Evolutionary conservation across 139 green algal species (phyloP).

Genomic region (Closterium sp.): DNA sequence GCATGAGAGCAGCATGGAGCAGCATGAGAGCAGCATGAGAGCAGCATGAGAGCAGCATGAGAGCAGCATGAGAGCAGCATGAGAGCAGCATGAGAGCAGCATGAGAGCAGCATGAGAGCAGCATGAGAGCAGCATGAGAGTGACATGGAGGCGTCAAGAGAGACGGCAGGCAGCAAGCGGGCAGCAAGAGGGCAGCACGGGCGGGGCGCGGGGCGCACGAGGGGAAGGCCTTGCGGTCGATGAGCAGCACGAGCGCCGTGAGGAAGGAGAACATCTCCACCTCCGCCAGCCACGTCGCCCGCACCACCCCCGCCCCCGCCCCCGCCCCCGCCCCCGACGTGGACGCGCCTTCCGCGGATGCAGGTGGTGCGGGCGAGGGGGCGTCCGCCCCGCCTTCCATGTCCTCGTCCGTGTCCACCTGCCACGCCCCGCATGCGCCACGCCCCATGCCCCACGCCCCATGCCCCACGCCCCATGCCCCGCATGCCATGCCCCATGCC

Average conservation of each 20-base stretch:
- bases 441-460: background rate
- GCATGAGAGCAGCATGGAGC: no score
- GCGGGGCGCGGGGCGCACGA: conserved; percentile 44
- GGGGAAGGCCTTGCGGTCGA: conserved; percentile 71
- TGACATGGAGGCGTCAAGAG: no score
- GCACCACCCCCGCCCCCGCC: background rate
- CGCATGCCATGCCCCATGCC: background rate
- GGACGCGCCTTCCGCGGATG: background rate
- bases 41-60: no score
- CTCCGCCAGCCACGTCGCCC: conserved; percentile 67
- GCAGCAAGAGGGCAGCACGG: background rate
- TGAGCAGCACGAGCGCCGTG: conserved; percentile 72
- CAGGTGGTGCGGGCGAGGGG: background rate
- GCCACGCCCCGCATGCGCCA: background rate
- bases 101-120: no score
- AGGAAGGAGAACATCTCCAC: conserved; percentile 83
- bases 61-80: no score
- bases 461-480: no score
- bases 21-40: no score
- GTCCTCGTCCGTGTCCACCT: background rate
- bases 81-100: no score
- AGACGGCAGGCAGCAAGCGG: no score
- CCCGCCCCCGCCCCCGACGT: background rate
- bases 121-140: no score
- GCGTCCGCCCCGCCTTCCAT: conserved; percentile 19